These are phyloP conservation scores for Favolaschia claudopus DNA, from an alignment of 768 basidiomycete genomes.

Conservation along the genomic window DNA sequence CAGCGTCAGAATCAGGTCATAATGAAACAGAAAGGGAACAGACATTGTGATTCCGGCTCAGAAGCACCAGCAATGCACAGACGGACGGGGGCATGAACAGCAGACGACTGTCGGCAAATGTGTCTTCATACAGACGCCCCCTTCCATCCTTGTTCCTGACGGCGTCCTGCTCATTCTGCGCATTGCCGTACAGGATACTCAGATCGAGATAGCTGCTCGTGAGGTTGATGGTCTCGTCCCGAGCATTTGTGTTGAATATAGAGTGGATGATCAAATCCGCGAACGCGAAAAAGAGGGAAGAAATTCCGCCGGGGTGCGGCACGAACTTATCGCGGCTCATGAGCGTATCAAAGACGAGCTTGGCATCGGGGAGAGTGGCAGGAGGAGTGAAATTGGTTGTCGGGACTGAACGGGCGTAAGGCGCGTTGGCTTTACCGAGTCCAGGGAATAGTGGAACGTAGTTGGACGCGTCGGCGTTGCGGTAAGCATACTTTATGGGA, in stretches of 20 bases:
- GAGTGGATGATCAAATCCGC: constrained; percentile 79
- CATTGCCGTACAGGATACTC: constrained; percentile 75
- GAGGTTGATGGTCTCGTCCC: constrained; percentile 62
- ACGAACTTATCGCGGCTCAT: constrained; percentile 58
- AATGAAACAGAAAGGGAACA: constrained; percentile 30
- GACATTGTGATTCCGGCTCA: constrained; percentile 80
- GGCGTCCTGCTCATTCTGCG: constrained; percentile 49
- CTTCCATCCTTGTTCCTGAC: constrained; percentile 72
- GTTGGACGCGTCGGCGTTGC: constrained; percentile 66
- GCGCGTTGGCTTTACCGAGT: constrained; percentile 65
- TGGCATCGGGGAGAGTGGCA: constrained; percentile 66
- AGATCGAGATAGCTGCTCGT: constrained; percentile 81
- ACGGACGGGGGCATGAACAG: constrained; percentile 77
- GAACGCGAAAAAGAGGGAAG: constrained; percentile 79
- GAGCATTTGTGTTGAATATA: constrained; percentile 66
- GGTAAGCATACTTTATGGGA: constrained; percentile 55
- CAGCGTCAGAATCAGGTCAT: neutral
- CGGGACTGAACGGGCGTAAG: constrained; percentile 75
- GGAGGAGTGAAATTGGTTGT: constrained; percentile 50
- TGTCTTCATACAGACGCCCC: constrained; percentile 72
- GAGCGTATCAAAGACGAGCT: constrained; percentile 75
- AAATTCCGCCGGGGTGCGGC: constrained; percentile 73
- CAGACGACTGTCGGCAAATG: constrained; percentile 72
- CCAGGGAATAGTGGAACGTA: constrained; percentile 63
- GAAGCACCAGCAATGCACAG: constrained; percentile 71